Percentiles rank a stretch among this genome's conserved stretches.
These are phyloP conservation scores for Casuarina equisetifolia DNA, from an alignment of 306 rosid genomes.

Conservation along the genomic window DNA sequence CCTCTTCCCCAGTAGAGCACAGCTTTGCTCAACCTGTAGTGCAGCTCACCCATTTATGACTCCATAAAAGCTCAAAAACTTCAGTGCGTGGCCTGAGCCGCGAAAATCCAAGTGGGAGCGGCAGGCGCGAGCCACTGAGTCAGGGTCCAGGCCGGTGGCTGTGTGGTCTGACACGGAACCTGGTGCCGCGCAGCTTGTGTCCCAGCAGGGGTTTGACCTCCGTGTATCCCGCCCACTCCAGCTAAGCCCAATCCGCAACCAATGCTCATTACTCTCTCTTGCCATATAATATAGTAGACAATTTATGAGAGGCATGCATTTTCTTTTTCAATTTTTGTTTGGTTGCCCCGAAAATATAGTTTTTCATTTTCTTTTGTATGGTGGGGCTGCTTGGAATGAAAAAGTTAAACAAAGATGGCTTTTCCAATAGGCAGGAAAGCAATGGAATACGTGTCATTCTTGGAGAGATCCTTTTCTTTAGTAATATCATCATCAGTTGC, in stretches of 20 bases:
- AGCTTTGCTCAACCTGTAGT: background rate
- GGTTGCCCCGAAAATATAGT: background rate
- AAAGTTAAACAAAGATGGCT: background rate
- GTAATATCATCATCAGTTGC: too few relatives aligned
- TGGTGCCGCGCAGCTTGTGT: constrained; percentile 40
- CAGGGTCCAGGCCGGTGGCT: constrained; percentile 4
- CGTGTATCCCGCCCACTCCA: constrained; percentile 49
- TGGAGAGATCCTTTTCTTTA: too few relatives aligned
- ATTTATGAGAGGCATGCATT: background rate
- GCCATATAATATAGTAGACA: too few relatives aligned
- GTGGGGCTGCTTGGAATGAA: background rate
- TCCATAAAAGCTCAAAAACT: constrained; percentile 9
- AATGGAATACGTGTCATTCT: background rate
- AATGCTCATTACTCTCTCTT: background rate
- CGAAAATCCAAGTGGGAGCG: background rate
- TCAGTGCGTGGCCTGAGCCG: constrained; percentile 1
- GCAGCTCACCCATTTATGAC: constrained; percentile 4
- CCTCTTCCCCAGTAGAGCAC: background rate
- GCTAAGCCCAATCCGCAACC: constrained; percentile 34
- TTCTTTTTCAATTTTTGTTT: background rate
- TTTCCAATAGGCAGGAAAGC: background rate
- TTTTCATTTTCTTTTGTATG: too few relatives aligned
- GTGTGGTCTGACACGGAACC: constrained; percentile 21
- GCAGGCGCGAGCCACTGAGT: background rate
- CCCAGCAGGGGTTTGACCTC: constrained; percentile 39